Base-by-base conservation (phyloP, 371 early-diverging fungal genomes). In the Ordospora colligata region DNA sequence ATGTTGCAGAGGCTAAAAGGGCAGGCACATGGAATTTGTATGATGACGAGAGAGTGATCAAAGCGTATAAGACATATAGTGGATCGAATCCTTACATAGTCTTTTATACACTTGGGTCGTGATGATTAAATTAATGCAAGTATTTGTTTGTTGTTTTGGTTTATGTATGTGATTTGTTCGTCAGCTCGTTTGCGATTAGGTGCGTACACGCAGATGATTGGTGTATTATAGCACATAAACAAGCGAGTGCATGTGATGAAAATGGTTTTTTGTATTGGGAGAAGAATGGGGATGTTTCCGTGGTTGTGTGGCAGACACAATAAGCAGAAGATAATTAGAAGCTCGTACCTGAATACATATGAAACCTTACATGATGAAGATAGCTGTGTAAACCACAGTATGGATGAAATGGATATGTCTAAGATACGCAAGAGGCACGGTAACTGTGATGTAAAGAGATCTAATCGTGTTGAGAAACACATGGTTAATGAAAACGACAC, bases 21-120 rank as follows among this genome's bases (percentile, higher is more conserved):
- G 19, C 37, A 10, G 74, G 49, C 1, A 69, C 22, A 23, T 75
- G 76, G 77, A 51, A 69, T 23, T 27, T 69, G 32, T 82, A 50
- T 67, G 73, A 82, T 68, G 82, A 82, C 74, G 51, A 65, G n/a
- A 45, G 22, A 17, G 70, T 81, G 25, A 64, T 63, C 37, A 46
- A 37, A 63, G 50, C 22, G 10, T 40, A 1, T 42, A 43, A 50
- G 8, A 22, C 45, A 17, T 64, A 67, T 21, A 73, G 44, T 49
- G 75, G 69, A 12, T 37, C 46, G 17, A 53, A 51, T 53, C 74
- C 80, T 21, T 80, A 76, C 64, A 68, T 80, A 6, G 43, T 69
- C 44, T 73, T 80, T 51, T 80, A 80, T 46, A 23, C 58, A 19
- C 32, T 58, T 58, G 27, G 37, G 17, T 37, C 27, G 37, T 37